These are phyloP conservation scores for Oryza glaberrima DNA, from an alignment of 176 grass and related monocot genomes.

Conservation along the genomic window DNA sequence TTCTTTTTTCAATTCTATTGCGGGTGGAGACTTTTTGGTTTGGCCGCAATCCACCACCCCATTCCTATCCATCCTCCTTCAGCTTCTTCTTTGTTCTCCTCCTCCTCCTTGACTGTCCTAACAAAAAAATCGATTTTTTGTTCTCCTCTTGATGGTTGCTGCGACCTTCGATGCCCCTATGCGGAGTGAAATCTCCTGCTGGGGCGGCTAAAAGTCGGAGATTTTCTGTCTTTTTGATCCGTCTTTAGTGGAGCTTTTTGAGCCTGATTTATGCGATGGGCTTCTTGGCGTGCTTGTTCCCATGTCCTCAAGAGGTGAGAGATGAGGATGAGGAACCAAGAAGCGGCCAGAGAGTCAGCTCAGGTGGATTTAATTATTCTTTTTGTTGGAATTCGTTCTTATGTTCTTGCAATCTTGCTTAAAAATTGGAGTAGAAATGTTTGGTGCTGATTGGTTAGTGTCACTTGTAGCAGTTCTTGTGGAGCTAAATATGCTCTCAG, in stretches of 20 bases:
- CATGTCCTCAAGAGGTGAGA: slow-evolving; percentile 31
- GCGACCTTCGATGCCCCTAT: neutral
- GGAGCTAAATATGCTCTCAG: neutral
- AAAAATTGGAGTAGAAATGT: neutral
- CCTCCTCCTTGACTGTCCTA: slow-evolving; percentile 2
- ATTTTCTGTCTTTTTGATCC: slow-evolving; percentile 10
- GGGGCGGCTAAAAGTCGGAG: neutral
- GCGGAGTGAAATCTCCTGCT: neutral
- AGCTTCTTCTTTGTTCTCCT: neutral
- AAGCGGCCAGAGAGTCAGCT: slow-evolving; percentile 35
- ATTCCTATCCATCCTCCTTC: neutral
- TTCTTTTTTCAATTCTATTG: neutral
- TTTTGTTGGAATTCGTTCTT: neutral
- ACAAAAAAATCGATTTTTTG: slow-evolving; percentile 25
- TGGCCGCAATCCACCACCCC: neutral
- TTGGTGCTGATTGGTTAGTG: neutral
- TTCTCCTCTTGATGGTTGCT: slow-evolving; percentile 4
- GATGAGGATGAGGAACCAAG: slow-evolving; percentile 32
- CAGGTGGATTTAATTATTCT: slow-evolving; percentile 27
- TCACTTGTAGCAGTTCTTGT: neutral
- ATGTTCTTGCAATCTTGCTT: neutral
- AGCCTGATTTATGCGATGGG: slow-evolving; percentile 51
- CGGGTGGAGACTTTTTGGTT: slow-evolving; percentile 34
- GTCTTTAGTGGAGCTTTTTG: neutral
- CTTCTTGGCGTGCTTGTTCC: slow-evolving; percentile 55